phyloP scores from a whole-genome alignment of 2,329 filamentous ascomycete genomes.

The Orbilia ellipsospora region DNA sequence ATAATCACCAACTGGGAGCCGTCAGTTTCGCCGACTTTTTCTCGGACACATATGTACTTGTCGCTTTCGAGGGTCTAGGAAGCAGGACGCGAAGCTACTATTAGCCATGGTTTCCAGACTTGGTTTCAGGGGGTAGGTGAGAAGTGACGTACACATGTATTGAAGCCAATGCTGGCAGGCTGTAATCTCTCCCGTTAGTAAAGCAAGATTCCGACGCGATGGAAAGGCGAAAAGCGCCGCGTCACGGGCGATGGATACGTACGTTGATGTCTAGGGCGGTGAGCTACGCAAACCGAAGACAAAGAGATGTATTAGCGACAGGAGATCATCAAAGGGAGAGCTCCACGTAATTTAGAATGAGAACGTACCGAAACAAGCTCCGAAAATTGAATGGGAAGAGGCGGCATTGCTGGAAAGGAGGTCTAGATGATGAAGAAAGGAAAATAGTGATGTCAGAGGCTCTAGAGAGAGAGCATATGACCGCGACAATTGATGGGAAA shows the following conservation, averaged over 20 bases:
- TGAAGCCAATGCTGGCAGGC: slow-evolving; percentile 41
- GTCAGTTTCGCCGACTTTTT: slow-evolving; percentile 79
- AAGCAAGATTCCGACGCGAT: slow-evolving; percentile 31
- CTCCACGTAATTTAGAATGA: slow-evolving; percentile 63
- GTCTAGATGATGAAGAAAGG: slow-evolving; percentile 49
- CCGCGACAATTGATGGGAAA: slow-evolving; percentile 41
- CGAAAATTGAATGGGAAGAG: slow-evolving; percentile 90
- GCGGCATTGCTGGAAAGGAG: slow-evolving; percentile 58
- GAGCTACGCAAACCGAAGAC: slow-evolving; percentile 29
- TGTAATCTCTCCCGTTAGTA: slow-evolving; percentile 26
- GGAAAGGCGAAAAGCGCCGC: not conserved
- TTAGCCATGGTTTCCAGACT: slow-evolving; percentile 33
- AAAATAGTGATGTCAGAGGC: slow-evolving; percentile 36
- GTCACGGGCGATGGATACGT: slow-evolving; percentile 28
- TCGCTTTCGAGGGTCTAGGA: slow-evolving; percentile 95
- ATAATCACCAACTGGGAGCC: slow-evolving; percentile 91
- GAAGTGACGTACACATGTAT: slow-evolving; percentile 32
- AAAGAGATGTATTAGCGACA: slow-evolving; percentile 11
- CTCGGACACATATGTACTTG: slow-evolving; percentile 93
- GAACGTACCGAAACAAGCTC: slow-evolving; percentile 82
- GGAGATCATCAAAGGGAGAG: slow-evolving; percentile 57
- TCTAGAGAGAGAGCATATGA: slow-evolving; percentile 49
- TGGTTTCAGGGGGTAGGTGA: slow-evolving; percentile 53
- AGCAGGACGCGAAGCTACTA: slow-evolving; percentile 36
- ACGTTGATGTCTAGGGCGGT: slow-evolving; percentile 49